These are phyloP conservation scores for Oldenlandia corymbosa DNA, from an alignment of 257 asterid species.

Conservation along the genomic window DNA sequence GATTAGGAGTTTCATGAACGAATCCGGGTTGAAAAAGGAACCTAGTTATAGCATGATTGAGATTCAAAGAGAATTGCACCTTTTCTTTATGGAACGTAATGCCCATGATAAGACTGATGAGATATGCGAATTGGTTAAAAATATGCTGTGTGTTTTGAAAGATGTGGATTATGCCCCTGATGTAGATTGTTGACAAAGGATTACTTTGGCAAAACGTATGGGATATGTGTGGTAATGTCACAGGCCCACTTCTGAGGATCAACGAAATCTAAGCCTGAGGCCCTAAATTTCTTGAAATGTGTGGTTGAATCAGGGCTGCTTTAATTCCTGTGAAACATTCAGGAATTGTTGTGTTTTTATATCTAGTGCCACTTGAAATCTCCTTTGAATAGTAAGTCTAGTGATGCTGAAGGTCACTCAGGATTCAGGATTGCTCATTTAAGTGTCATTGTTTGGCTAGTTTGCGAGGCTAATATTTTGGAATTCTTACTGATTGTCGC, in stretches of 20 bases:
- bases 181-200: conserved; percentile 26
- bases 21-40: conserved; percentile 68
- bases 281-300: not conserved
- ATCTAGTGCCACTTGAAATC: no score
- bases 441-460: not conserved
- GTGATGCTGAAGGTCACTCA: conserved; percentile 4
- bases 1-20: conserved; percentile 76
- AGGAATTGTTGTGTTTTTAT: no score
- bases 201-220: conserved; percentile 1
- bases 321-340: no score
- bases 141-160: conserved; percentile 44
- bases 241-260: not conserved
- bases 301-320: not conserved
- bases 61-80: conserved; percentile 60
- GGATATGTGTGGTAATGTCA: not conserved
- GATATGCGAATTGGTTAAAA: conserved; percentile 44
- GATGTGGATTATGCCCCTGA: conserved; percentile 48
- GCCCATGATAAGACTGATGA: conserved; percentile 56
- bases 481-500: not conserved
- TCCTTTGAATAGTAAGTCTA: not conserved
- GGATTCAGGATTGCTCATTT: not conserved
- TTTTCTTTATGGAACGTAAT: conserved; percentile 85
- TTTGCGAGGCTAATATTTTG: not conserved
- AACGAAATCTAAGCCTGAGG: not conserved
- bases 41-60: conserved; percentile 96